These are phyloP conservation scores for Leucocoprinus leucothites DNA, from an alignment of 768 basidiomycete genomes.

Conservation along the genomic window DNA sequence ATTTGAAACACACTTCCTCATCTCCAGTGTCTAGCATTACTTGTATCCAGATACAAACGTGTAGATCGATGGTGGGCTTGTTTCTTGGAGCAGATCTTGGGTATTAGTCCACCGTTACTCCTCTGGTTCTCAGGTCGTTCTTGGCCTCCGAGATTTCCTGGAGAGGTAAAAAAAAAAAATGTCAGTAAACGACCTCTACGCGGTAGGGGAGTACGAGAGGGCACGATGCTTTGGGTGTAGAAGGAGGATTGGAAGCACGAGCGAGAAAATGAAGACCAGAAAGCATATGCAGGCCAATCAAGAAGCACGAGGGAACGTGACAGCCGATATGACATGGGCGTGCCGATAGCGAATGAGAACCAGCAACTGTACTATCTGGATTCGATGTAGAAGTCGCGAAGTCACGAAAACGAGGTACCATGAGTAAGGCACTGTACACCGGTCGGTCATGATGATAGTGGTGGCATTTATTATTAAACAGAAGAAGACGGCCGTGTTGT, in stretches of 20 bases:
- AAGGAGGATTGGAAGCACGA: conserved; percentile 1
- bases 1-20: neutral
- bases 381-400: neutral
- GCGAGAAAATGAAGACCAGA: neutral
- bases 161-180: conserved; percentile 11
- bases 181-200: conserved; percentile 2
- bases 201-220: conserved; percentile 9
- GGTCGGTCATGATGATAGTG: neutral
- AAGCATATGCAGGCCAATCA: neutral
- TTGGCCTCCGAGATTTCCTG: conserved; percentile 59
- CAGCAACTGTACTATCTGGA: neutral
- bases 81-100: neutral
- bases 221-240: neutral
- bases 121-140: conserved; percentile 54
- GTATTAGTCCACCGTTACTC: conserved; percentile 54
- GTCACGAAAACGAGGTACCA: conserved; percentile 1
- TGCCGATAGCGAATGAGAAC: conserved; percentile 4
- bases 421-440: neutral
- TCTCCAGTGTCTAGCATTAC: neutral
- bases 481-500: neutral
- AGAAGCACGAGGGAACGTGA: conserved; percentile 3
- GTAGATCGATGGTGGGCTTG: neutral
- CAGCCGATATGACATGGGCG: neutral
- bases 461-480: neutral
- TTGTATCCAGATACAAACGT: conserved; percentile 4